Conservation (phyloP, 345 rosid genomes). For the Eucalyptus erythrocorys region DNA sequence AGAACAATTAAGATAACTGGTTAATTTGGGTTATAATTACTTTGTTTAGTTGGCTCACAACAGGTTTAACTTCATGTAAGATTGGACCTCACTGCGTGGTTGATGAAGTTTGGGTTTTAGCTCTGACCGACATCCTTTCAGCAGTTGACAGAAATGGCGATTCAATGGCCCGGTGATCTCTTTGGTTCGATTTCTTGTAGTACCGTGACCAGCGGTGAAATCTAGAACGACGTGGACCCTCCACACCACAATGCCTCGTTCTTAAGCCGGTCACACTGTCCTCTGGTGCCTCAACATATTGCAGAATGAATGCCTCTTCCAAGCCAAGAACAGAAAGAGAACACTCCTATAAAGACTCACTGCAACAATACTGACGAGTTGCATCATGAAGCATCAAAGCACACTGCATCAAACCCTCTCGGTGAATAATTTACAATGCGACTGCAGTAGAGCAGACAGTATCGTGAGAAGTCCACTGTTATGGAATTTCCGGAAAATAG, state of each 20-base stretch:
- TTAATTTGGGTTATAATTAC: not conserved
- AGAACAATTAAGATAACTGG: too few relatives aligned
- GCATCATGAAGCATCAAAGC: not conserved
- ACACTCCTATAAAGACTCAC: not conserved
- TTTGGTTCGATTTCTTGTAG: not conserved
- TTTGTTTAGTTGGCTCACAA: not conserved
- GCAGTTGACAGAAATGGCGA: not conserved
- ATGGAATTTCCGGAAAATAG: not conserved
- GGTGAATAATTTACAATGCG: accelerated
- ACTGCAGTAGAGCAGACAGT: not conserved
- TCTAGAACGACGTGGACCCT: not conserved
- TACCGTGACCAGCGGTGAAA: not conserved
- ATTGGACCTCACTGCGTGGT: not conserved
- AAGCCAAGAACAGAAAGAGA: not conserved
- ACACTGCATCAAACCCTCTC: not conserved
- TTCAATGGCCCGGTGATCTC: not conserved
- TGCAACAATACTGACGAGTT: accelerated
- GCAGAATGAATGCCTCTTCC: not conserved
- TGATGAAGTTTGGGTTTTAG: not conserved
- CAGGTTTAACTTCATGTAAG: not conserved
- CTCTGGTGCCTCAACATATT: not conserved
- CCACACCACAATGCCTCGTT: not conserved
- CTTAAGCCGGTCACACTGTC: not conserved
- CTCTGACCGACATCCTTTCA: not conserved
- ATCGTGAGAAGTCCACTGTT: not conserved